A percentile compares a stretch with the other conserved stretches of the same genome.
phyloP scores from a whole-genome alignment of 108 stramenopile genomes.

The Skeletonema costatum region DNA sequence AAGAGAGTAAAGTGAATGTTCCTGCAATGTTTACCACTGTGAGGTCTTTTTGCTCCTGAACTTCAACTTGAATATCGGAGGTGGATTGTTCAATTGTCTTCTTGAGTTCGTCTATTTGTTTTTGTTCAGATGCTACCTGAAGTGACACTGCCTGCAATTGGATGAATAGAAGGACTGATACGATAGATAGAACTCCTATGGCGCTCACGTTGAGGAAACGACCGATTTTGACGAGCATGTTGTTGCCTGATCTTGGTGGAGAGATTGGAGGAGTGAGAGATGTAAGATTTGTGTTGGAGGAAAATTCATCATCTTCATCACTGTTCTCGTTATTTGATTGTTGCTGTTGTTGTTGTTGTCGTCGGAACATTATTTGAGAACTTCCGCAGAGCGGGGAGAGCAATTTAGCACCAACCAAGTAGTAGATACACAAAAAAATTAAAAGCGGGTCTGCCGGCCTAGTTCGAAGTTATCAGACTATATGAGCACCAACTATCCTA shows the following conservation, averaged over 20 bases:
- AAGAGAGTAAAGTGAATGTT: slow-evolving; percentile 77
- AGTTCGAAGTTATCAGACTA: no score
- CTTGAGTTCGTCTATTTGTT: slow-evolving; percentile 36
- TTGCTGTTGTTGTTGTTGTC: not conserved
- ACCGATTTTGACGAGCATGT: not conserved
- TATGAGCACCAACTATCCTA: no score
- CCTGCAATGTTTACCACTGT: slow-evolving; percentile 76
- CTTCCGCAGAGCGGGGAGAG: not conserved
- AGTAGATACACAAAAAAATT: no score
- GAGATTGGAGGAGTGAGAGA: not conserved
- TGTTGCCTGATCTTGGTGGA: not conserved
- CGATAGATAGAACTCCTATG: slow-evolving; percentile 16
- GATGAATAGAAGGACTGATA: slow-evolving; percentile 29
- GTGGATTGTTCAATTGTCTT: slow-evolving; percentile 18
- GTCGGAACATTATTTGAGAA: not conserved
- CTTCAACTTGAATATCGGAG: slow-evolving; percentile 8
- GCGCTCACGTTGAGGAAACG: slow-evolving; percentile 18
- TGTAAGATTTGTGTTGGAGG: not conserved
- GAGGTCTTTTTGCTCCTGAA: slow-evolving; percentile 53
- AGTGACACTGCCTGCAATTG: slow-evolving; percentile 43
- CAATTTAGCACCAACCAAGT: no score
- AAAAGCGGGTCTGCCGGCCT: no score
- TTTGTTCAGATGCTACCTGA: slow-evolving; percentile 30
- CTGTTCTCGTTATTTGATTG: not conserved
- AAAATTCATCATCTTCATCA: not conserved